Percentiles rank a stretch among this genome's conserved stretches.
These are phyloP conservation scores for Beverwykella pulmonaria DNA, from an alignment of 495 filamentous ascomycete genomes.

Conservation along the genomic window DNA sequence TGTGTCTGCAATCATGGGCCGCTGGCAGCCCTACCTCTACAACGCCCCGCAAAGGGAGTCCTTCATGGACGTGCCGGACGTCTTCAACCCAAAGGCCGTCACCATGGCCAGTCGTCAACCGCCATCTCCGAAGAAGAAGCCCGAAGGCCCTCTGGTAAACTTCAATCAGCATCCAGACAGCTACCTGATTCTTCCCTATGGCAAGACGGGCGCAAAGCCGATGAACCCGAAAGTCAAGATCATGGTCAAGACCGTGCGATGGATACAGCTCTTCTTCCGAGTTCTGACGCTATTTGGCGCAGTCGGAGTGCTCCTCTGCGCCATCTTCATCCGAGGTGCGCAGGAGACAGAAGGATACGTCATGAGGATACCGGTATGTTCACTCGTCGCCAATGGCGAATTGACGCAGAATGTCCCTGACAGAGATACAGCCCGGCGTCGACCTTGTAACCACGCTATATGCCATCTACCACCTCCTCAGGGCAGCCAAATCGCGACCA, in stretches of 20 bases:
- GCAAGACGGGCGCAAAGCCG: slow-evolving; percentile 57
- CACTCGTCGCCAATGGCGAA: background rate
- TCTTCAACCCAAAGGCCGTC: slow-evolving; percentile 81
- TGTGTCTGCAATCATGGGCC: slow-evolving; percentile 38
- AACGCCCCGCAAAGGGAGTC: slow-evolving; percentile 54
- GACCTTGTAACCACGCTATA: slow-evolving; percentile 72
- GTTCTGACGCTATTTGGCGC: slow-evolving; percentile 66
- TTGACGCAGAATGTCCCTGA: slow-evolving; percentile 7
- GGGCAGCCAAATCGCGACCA: slow-evolving; percentile 66
- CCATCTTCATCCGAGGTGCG: slow-evolving; percentile 72
- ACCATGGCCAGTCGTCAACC: slow-evolving; percentile 70
- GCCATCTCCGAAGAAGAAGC: slow-evolving; percentile 61
- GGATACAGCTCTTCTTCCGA: slow-evolving; percentile 67
- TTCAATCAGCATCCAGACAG: slow-evolving; percentile 81
- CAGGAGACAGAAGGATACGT: slow-evolving; percentile 68
- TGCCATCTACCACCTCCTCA: slow-evolving; percentile 72
- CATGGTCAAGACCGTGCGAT: slow-evolving; percentile 66
- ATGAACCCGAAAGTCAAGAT: slow-evolving; percentile 72
- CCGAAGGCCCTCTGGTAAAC: slow-evolving; percentile 71
- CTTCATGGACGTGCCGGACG: slow-evolving; percentile 56
- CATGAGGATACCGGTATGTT: slow-evolving; percentile 72
- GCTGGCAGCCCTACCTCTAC: slow-evolving; percentile 75
- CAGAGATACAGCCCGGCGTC: slow-evolving; percentile 62
- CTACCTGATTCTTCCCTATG: slow-evolving; percentile 54
- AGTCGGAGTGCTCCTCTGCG: slow-evolving; percentile 68